Conservation (phyloP, 805 yeast genomes). For the Kazachstania psychrophila region DNA sequence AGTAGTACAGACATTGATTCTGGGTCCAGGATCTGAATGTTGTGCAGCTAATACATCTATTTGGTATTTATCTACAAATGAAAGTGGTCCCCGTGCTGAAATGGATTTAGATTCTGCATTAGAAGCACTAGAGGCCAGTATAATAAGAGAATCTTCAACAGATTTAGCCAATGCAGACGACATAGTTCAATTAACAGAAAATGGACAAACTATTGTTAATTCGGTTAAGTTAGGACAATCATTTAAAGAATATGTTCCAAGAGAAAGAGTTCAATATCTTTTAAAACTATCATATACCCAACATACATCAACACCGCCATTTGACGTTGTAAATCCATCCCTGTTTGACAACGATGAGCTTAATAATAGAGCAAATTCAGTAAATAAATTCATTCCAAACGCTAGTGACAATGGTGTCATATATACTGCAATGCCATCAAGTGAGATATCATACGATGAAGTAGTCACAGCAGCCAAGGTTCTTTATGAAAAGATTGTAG, state of each 20-base stretch:
- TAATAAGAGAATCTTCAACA: conserved; percentile 64
- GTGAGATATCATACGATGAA: conserved; percentile 88
- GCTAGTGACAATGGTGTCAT: conserved; percentile 42
- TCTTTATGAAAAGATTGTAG: conserved; percentile 71
- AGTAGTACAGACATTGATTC: conserved; percentile 79
- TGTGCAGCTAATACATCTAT: conserved; percentile 81
- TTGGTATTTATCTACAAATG: conserved; percentile 82
- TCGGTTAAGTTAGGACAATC: conserved; percentile 82
- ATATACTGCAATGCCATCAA: conserved; percentile 60
- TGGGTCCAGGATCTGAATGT: conserved; percentile 80
- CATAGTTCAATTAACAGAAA: conserved; percentile 43
- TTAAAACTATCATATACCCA: conserved; percentile 57
- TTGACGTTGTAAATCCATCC: conserved; percentile 40
- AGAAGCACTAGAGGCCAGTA: conserved; percentile 66
- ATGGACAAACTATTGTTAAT: conserved; percentile 62
- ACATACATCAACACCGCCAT: conserved; percentile 46
- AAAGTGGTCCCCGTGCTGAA: conserved; percentile 59
- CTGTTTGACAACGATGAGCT: conserved; percentile 30
- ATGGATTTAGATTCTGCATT: conserved; percentile 74
- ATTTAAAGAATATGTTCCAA: conserved; percentile 75
- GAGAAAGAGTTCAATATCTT: conserved; percentile 54
- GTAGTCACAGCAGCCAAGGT: conserved; percentile 71
- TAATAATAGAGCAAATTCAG: background rate
- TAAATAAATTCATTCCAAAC: conserved; percentile 21
- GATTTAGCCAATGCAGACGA: conserved; percentile 50